phyloP scores from a whole-genome alignment of 768 basidiomycete genomes.

The Phylloporus sp. region DNA sequence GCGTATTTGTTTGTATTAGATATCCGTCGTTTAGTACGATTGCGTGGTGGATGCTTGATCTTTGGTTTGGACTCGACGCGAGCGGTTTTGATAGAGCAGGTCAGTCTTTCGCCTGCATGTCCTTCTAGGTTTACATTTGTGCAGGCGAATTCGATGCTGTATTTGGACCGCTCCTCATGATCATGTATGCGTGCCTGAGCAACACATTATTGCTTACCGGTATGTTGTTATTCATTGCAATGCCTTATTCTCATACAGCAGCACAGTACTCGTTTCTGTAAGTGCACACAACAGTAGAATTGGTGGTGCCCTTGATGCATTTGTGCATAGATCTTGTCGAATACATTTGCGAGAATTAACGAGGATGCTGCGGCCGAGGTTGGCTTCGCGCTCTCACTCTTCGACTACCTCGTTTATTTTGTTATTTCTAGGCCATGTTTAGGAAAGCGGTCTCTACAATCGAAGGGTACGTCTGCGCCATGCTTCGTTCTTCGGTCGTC shows the following conservation, averaged over 20 bases:
- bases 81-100: constrained; percentile 80
- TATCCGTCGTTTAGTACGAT: constrained; percentile 44
- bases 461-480: constrained; percentile 61
- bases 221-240: constrained; percentile 29
- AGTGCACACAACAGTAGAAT: constrained; percentile 22
- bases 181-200: constrained; percentile 85
- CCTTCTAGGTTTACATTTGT: constrained; percentile 2
- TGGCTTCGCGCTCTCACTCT: constrained; percentile 1
- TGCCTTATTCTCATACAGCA: constrained; percentile 5
- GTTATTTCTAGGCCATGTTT: constrained; percentile 74
- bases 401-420: not conserved
- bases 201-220: constrained; percentile 90
- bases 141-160: constrained; percentile 74
- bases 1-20: not conserved
- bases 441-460: constrained; percentile 89
- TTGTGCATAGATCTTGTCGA: constrained; percentile 74
- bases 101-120: constrained; percentile 35
- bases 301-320: not conserved
- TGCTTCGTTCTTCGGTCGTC: constrained; percentile 5
- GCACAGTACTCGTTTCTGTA: constrained; percentile 74
- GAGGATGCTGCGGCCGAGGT: constrained; percentile 93
- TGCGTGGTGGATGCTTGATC: constrained; percentile 92
- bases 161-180: constrained; percentile 91
- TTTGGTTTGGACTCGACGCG: constrained; percentile 95
- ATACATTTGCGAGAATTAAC: constrained; percentile 91